Conservation (phyloP, 2,329 filamentous ascomycete species). For the Sordariomycetes sp. region DNA sequence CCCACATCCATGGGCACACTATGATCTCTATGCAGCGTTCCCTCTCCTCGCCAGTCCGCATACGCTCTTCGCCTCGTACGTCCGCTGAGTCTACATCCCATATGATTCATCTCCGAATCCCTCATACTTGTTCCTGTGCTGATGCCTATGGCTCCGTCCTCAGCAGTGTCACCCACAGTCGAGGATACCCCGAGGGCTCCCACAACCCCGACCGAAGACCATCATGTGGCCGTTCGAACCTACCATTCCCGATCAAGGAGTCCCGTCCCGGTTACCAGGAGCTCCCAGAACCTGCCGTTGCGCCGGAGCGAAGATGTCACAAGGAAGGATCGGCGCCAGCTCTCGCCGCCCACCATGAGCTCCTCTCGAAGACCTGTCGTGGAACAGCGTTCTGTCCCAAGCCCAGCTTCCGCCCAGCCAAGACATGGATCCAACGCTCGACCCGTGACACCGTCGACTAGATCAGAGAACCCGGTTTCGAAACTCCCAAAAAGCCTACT, state of each 20-base stretch:
- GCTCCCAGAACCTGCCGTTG: constrained; percentile 28
- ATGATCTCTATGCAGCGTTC: constrained; percentile 57
- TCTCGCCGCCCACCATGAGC: constrained; percentile 21
- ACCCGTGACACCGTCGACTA: constrained; percentile 18
- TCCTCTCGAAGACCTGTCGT: constrained; percentile 36
- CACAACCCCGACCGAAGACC: constrained; percentile 45
- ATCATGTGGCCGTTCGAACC: constrained; percentile 40
- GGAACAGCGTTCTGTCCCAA: too few relatives aligned
- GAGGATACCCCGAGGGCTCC: constrained; percentile 33
- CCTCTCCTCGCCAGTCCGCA: constrained; percentile 52
- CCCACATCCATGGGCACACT: constrained; percentile 33
- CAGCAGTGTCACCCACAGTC: constrained; percentile 22
- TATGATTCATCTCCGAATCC: constrained; percentile 3
- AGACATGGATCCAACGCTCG: constrained; percentile 16
- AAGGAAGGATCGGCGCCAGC: constrained; percentile 25
- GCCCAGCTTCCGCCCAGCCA: constrained; percentile 18
- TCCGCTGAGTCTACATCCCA: constrained; percentile 17
- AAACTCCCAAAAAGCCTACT: constrained; percentile 51
- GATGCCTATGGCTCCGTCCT: constrained; percentile 18
- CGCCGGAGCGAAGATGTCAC: constrained; percentile 35
- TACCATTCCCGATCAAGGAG: constrained; percentile 38
- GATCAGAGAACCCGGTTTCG: too few relatives aligned
- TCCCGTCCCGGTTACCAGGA: constrained; percentile 39
- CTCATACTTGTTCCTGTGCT: constrained; percentile 1
- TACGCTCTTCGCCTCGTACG: constrained; percentile 51